These are phyloP conservation scores for Gossypium turneri DNA, from an alignment of 345 rosid genomes.

Conservation along the genomic window DNA sequence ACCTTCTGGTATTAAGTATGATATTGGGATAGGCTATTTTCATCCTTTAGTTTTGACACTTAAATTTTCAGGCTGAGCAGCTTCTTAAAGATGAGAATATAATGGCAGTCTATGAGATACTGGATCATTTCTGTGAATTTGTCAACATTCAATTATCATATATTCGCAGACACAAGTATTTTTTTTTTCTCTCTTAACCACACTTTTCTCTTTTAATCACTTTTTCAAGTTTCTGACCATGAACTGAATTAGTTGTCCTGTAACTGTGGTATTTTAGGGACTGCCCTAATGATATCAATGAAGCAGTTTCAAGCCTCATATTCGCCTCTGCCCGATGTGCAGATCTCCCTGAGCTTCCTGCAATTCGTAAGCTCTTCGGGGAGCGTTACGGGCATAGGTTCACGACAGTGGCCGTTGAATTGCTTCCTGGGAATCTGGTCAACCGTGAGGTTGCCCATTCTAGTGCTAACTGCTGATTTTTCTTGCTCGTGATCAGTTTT, in stretches of 20 bases:
- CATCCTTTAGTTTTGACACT: neutral
- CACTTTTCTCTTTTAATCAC: neutral
- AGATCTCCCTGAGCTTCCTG: constrained; percentile 66
- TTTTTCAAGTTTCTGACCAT: neutral
- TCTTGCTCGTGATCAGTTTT: neutral
- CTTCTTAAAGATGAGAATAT: constrained; percentile 50
- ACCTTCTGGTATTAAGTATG: neutral
- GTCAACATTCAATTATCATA: constrained; percentile 48
- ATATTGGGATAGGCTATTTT: too few relatives aligned
- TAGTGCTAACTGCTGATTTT: neutral
- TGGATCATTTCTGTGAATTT: constrained; percentile 63
- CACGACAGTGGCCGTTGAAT: constrained; percentile 44
- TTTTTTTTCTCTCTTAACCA: neutral
- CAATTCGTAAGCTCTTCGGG: constrained; percentile 54
- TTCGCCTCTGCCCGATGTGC: constrained; percentile 84
- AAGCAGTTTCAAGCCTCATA: constrained; percentile 84
- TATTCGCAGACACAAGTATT: constrained; percentile 57
- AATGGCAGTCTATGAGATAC: constrained; percentile 41
- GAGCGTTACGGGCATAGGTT: constrained; percentile 69
- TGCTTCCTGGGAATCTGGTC: constrained; percentile 61
- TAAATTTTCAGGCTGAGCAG: constrained; percentile 46
- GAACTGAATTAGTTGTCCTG: neutral
- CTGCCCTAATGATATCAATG: constrained; percentile 62
- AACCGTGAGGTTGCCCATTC: constrained; percentile 50
- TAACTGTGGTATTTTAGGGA: constrained; percentile 38